Evolutionary conservation across 257 asterid genomes (phyloP), one percentile per base, ranked within the genome.

Genomic region (Avicennia marina): DNA sequence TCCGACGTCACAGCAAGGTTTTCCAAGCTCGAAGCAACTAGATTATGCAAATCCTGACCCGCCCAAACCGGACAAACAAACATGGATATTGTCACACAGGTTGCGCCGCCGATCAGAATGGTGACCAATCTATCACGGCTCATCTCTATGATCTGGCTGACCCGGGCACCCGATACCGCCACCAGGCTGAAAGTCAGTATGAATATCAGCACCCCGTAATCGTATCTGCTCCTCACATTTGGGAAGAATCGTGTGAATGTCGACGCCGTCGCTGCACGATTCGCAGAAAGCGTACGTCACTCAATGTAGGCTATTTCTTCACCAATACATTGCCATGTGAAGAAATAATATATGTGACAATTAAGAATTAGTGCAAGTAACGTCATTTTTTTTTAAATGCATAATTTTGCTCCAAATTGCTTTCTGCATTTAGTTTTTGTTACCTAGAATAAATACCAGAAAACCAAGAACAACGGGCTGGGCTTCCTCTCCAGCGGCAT

Each of bases 21-120:
- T 11, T 78, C 81, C 2, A 89, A 27, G 61, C 86, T 82, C 7
- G 31, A 36, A 57, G 80, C 68, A 20, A 74, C 3, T 13, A 73
- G 41, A 15, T 63, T 63, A 46, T 89, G 97, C 63, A 89, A 58
- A 74, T 89, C 95, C 47, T 72, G 78, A 9, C 97, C 97, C 18
- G 97, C 97, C 97, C 97, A 89, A 29, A 77, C 97, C 1, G 97
- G 97, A 66, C 58, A 75, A 36, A 77, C 29, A 67, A 68, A 64
- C 19, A 81, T 26, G 64, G 95, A 89, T 19, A 80, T 66, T 0
- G 80, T 16, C 51, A 89, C 70, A 38, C 97, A 89, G 0, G 93
- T 65, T 0, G 76, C 81, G 29, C 68, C 85, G 2, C 95, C 97
- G 20, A 86, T 69, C 13, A 81, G 63, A 18, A 86, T 77, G 0